Evolutionary conservation across 2,329 filamentous ascomycete genomes (phyloP).

Genomic region (Penicillium crustosum): DNA sequence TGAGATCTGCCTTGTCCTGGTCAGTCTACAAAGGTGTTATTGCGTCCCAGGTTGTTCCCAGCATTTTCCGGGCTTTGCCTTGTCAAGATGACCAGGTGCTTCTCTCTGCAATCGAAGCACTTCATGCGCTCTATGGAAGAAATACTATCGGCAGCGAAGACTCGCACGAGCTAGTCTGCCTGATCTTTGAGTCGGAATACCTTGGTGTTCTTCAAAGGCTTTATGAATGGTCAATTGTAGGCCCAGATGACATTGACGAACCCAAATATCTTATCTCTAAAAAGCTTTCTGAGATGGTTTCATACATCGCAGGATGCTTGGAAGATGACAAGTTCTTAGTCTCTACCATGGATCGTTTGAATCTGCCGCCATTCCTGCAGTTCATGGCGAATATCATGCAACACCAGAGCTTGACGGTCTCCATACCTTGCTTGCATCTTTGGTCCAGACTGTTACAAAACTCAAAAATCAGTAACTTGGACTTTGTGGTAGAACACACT

Average conservation of each 20-base stretch:
- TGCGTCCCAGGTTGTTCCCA: conserved; percentile 66
- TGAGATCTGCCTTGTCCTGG: conserved; percentile 82
- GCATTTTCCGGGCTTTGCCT: conserved; percentile 70
- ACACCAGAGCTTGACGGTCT: conserved; percentile 85
- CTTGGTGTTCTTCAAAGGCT: conserved; percentile 71
- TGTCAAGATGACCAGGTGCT: conserved; percentile 70
- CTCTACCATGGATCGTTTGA: conserved; percentile 56
- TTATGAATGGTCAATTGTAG: conserved; percentile 76
- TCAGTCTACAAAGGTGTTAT: conserved; percentile 79
- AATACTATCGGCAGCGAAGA: conserved; percentile 73
- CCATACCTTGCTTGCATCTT: conserved; percentile 85
- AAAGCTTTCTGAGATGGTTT: conserved; percentile 91
- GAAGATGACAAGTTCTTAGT: conserved; percentile 72
- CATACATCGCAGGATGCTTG: conserved; percentile 79
- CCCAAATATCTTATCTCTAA: conserved; percentile 90
- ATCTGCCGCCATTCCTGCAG: conserved; percentile 73
- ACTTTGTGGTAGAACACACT: conserved; percentile 63
- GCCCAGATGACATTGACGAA: conserved; percentile 81
- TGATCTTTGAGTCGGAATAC: conserved; percentile 72
- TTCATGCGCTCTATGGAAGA: conserved; percentile 79
- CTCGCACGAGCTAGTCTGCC: conserved; percentile 72
- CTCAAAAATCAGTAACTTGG: conserved; percentile 60
- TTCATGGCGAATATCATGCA: conserved; percentile 77
- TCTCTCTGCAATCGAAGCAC: conserved; percentile 75
- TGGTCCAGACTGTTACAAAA: conserved; percentile 83